A percentile compares a stretch with the other conserved stretches of the same genome.
These are phyloP conservation scores for Ceriops decandra DNA, from an alignment of 345 rosid genomes.

Conservation along the genomic window DNA sequence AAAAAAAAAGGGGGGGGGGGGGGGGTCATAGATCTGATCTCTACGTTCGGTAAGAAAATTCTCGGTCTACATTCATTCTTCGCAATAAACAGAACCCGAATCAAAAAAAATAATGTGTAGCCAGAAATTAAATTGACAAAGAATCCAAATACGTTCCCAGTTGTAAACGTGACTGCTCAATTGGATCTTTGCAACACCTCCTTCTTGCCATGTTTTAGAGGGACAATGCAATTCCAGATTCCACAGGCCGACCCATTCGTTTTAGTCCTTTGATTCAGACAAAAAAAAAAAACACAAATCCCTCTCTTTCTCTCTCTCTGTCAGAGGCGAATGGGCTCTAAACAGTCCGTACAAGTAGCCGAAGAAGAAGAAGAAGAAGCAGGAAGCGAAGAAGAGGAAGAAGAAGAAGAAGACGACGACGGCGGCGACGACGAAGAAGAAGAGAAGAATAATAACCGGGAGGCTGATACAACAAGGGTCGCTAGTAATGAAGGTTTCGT, in stretches of 20 bases:
- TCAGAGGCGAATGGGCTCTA: constrained; percentile 50
- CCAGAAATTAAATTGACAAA: too few species aligned
- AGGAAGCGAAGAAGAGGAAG: constrained; percentile 43
- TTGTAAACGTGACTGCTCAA: too few species aligned
- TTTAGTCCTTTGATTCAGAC: neutral
- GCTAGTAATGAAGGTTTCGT: constrained; percentile 39
- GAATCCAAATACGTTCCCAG: too few species aligned
- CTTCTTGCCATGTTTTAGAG: too few species aligned
- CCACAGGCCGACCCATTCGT: neutral
- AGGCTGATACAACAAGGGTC: constrained; percentile 14
- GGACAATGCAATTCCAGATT: neutral
- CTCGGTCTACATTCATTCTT: neutral
- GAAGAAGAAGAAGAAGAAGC: constrained; percentile 39
- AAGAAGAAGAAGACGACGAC: constrained; percentile 38
- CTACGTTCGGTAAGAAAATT: neutral
- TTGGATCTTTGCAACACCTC: too few species aligned
- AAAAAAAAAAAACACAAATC: too few species aligned
- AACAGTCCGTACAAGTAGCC: constrained; percentile 48
- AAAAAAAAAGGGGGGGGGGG: too few species aligned
- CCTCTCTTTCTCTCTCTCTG: too few species aligned
- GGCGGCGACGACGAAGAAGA: constrained; percentile 38
- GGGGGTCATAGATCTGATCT: neutral
- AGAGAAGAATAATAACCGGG: constrained; percentile 9
- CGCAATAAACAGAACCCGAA: neutral
- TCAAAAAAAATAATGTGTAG: too few species aligned